A percentile compares a stretch with the other conserved stretches of the same genome.
These are phyloP conservation scores for Infundibulicybe gibba DNA, from an alignment of 768 basidiomycete species.

Conservation along the genomic window DNA sequence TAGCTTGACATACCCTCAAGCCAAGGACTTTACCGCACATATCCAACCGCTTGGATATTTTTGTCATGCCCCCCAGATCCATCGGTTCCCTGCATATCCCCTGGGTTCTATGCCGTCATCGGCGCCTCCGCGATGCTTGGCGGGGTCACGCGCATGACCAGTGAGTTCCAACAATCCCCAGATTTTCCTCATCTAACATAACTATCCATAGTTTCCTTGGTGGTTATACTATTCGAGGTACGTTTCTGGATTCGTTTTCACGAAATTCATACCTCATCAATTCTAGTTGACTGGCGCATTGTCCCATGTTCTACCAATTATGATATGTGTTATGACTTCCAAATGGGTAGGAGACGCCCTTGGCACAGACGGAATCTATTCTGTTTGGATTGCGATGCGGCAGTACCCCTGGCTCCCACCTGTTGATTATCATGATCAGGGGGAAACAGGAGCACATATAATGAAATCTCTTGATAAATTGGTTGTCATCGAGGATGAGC, in stretches of 20 bases:
- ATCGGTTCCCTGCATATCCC: slow-evolving; percentile 63
- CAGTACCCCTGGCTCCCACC: slow-evolving; percentile 71
- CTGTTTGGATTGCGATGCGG: slow-evolving; percentile 69
- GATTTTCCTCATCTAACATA: slow-evolving; percentile 1
- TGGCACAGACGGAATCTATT: slow-evolving; percentile 66
- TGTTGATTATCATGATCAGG: slow-evolving; percentile 60
- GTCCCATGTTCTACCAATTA: slow-evolving; percentile 79
- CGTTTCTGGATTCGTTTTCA: background rate
- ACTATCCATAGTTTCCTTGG: slow-evolving; percentile 55
- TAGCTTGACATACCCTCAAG: slow-evolving; percentile 34
- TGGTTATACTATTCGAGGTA: slow-evolving; percentile 76
- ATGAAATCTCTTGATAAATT: slow-evolving; percentile 54
- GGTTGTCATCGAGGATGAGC: slow-evolving; percentile 48
- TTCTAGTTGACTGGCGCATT: slow-evolving; percentile 69
- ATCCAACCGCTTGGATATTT: slow-evolving; percentile 68
- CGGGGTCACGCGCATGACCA: slow-evolving; percentile 76
- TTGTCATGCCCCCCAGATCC: slow-evolving; percentile 71
- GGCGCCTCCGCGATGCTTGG: slow-evolving; percentile 75
- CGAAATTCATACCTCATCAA: background rate
- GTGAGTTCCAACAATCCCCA: slow-evolving; percentile 29
- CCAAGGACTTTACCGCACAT: slow-evolving; percentile 63
- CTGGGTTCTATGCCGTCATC: slow-evolving; percentile 75
- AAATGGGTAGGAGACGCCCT: slow-evolving; percentile 78
- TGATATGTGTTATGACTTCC: slow-evolving; percentile 74
- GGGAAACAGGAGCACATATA: slow-evolving; percentile 55